These are phyloP conservation scores for Sporothrix dimorphospora DNA, from an alignment of 2,329 filamentous ascomycete genomes.

Conservation along the genomic window DNA sequence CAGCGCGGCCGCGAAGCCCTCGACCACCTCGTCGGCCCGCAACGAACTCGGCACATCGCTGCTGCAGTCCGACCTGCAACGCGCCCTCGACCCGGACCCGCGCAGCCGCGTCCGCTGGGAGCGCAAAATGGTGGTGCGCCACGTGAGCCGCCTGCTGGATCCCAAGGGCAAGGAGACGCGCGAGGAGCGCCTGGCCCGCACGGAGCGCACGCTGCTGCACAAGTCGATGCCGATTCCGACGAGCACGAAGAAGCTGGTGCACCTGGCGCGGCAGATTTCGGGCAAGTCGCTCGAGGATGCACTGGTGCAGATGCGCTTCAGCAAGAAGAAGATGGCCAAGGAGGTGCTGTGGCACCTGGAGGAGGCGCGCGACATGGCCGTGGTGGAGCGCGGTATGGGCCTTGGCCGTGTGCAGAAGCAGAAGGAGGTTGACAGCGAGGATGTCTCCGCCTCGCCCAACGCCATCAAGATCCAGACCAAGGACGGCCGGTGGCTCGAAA, in stretches of 20 bases:
- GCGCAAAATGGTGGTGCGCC: constrained; percentile 79
- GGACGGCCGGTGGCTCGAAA: constrained; percentile 70
- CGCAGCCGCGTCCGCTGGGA: constrained; percentile 73
- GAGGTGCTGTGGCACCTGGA: constrained; percentile 81
- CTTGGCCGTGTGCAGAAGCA: constrained; percentile 55
- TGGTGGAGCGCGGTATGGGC: constrained; percentile 84
- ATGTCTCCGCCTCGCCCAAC: constrained; percentile 34
- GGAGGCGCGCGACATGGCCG: constrained; percentile 77
- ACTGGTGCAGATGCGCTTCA: constrained; percentile 92
- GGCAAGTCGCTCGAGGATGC: constrained; percentile 95
- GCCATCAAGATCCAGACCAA: constrained; percentile 69
- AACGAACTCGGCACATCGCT: constrained; percentile 40
- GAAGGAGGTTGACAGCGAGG: constrained; percentile 38
- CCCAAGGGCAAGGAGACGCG: constrained; percentile 57
- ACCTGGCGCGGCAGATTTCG: constrained; percentile 82
- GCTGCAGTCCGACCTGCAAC: constrained; percentile 58
- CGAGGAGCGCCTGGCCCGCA: constrained; percentile 67
- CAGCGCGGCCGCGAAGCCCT: background rate
- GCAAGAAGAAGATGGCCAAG: constrained; percentile 85
- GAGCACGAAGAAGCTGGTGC: constrained; percentile 86
- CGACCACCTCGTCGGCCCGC: constrained; percentile 12
- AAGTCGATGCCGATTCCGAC: constrained; percentile 79
- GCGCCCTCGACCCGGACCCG: constrained; percentile 75
- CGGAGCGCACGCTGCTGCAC: constrained; percentile 57
- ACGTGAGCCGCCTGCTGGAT: constrained; percentile 69